Percentiles rank a stretch among this genome's conserved stretches.
These are phyloP conservation scores for Chaetomium strumarium DNA, from an alignment of 2,329 filamentous ascomycete genomes.

Conservation along the genomic window DNA sequence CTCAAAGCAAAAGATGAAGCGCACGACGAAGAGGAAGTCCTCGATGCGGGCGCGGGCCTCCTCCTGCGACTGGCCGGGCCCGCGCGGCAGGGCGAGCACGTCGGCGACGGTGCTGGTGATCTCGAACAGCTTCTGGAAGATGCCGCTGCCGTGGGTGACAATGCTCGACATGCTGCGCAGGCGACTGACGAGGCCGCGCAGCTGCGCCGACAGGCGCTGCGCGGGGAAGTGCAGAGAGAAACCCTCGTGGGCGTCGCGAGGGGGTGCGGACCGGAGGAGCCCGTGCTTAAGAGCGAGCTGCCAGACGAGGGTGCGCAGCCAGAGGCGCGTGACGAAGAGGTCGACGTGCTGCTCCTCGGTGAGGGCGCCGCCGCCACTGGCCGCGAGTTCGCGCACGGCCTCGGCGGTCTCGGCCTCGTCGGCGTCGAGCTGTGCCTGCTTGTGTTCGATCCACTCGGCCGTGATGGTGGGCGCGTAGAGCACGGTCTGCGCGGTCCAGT, in stretches of 20 bases:
- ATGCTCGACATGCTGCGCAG: conserved; percentile 5
- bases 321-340: conserved; percentile 8
- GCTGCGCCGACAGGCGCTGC: conserved; percentile 6
- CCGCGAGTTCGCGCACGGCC: not conserved
- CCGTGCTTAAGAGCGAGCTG: conserved; percentile 7
- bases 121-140: conserved; percentile 10
- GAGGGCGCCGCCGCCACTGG: not conserved
- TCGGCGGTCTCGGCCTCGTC: conserved; percentile 9
- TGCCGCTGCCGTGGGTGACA: conserved; percentile 7
- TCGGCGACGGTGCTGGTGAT: conserved; percentile 8
- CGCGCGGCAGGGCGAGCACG: conserved; percentile 7
- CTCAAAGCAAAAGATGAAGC: conserved; percentile 9
- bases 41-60: conserved; percentile 2
- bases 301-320: conserved; percentile 10
- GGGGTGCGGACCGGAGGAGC: conserved; percentile 2
- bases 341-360: conserved; percentile 9
- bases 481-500: conserved; percentile 4
- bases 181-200: conserved; percentile 5
- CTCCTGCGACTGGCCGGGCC: conserved; percentile 5
- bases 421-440: conserved; percentile 8
- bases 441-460: conserved; percentile 8
- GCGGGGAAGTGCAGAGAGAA: conserved; percentile 7
- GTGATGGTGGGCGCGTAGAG: not conserved
- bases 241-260: conserved; percentile 6
- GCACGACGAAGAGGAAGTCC: conserved; percentile 2